Evolutionary conservation across 1,284 basidiomycete genomes (phyloP).

Genomic region (Ganoderma multipileum): DNA sequence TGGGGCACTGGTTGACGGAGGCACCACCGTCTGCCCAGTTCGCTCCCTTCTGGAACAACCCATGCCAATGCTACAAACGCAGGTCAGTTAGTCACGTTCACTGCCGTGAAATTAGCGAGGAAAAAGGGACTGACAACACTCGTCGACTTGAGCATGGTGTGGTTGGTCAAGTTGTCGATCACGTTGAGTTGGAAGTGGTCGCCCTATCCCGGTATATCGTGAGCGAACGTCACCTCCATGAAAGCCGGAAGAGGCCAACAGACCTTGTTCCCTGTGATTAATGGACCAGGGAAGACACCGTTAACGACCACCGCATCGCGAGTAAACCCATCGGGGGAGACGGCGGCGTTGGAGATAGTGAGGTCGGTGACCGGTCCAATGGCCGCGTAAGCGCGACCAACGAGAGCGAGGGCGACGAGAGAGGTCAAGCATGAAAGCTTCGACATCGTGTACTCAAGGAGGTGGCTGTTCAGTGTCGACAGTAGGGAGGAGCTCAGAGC

Average conservation of each 20-base stretch:
- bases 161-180: slow-evolving; percentile 43
- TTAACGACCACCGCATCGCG: slow-evolving; percentile 35
- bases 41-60: slow-evolving; percentile 40
- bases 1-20: slow-evolving; percentile 55
- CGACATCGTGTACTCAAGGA: neutral
- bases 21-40: slow-evolving; percentile 37
- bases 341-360: slow-evolving; percentile 27
- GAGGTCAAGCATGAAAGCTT: neutral
- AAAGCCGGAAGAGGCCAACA: neutral
- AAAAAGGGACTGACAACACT: slow-evolving; percentile 36
- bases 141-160: slow-evolving; percentile 43
- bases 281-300: slow-evolving; percentile 36
- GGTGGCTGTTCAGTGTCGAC: slow-evolving; percentile 2
- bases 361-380: slow-evolving; percentile 32
- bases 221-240: neutral
- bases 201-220: slow-evolving; percentile 24
- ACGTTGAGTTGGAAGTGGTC: slow-evolving; percentile 44
- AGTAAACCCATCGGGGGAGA: slow-evolving; percentile 35
- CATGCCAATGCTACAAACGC: slow-evolving; percentile 44
- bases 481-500: neutral
- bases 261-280: slow-evolving; percentile 40
- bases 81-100: neutral
- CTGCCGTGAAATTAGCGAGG: neutral
- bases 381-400: slow-evolving; percentile 10
- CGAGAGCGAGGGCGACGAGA: slow-evolving; percentile 14